phyloP scores from a whole-genome alignment of 345 rosid genomes.

The Citrus unshiu region DNA sequence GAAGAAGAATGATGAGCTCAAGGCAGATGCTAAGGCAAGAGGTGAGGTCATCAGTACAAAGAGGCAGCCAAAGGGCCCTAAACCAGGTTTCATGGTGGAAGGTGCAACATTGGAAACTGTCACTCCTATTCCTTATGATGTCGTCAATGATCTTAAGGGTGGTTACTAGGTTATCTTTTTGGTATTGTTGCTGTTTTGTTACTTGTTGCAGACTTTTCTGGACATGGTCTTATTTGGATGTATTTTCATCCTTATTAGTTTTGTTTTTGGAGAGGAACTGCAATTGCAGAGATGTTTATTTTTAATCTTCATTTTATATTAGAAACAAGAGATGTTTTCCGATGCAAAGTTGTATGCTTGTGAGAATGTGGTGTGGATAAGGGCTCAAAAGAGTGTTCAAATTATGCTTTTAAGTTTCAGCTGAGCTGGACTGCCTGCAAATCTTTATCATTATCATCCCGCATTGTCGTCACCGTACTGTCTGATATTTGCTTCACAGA shows the following conservation, averaged over 20 bases:
- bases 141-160: constrained; percentile 75
- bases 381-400: not conserved
- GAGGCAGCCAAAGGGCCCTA: constrained; percentile 70
- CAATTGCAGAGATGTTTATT: not conserved
- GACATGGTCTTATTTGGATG: constrained; percentile 9
- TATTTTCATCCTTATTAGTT: constrained; percentile 5
- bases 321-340: constrained; percentile 2
- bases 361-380: not conserved
- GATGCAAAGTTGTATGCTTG: not conserved
- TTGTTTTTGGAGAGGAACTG: constrained; percentile 16
- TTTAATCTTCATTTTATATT: constrained; percentile 3
- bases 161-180: constrained; percentile 43
- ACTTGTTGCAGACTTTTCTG: not conserved
- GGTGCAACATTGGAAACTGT: constrained; percentile 66
- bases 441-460: too few relatives aligned
- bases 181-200: constrained; percentile 10
- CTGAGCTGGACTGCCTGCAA: not conserved
- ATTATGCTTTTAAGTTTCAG: not conserved
- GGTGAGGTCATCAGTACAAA: constrained; percentile 67
- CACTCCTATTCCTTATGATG: constrained; percentile 76
- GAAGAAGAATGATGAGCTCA: constrained; percentile 54
- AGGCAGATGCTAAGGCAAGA: constrained; percentile 64
- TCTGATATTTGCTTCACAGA: too few relatives aligned
- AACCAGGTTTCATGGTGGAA: constrained; percentile 74
- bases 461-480: too few relatives aligned